Percentiles rank a stretch among this genome's conserved stretches.
These are phyloP conservation scores for Nicotiana tomentosiformis DNA, from an alignment of 257 asterid species.

Conservation along the genomic window DNA sequence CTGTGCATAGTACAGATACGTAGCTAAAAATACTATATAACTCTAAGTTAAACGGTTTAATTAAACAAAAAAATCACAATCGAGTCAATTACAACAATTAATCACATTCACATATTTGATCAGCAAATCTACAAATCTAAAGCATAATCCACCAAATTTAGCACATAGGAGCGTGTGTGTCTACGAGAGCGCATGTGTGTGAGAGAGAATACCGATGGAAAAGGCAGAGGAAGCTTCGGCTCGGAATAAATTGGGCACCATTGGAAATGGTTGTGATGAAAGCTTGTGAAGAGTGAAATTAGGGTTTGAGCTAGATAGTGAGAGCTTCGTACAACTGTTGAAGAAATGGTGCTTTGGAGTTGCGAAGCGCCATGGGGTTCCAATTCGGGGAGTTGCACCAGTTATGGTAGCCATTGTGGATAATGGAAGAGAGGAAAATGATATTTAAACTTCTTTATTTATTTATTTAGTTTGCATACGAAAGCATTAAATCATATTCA, in stretches of 20 bases:
- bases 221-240: constrained; percentile 9
- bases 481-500: too few species aligned
- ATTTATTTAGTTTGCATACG: too few species aligned
- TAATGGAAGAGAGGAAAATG: not conserved
- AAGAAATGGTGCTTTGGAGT: not conserved
- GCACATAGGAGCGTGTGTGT: not conserved
- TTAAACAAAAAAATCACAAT: not conserved
- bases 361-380: not conserved
- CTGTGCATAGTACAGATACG: not conserved
- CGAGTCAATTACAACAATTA: not conserved
- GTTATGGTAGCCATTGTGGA: constrained; percentile 2
- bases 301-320: not conserved
- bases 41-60: not conserved
- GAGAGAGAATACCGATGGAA: not conserved
- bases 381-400: not conserved
- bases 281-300: constrained; percentile 1
- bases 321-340: not conserved
- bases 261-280: not conserved
- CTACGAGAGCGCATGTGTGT: too few species aligned
- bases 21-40: not conserved
- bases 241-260: not conserved
- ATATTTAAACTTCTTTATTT: too few species aligned
- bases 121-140: not conserved
- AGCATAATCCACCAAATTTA: not conserved
- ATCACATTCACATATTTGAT: not conserved